These are phyloP conservation scores for Eucalyptus camaldulensis DNA, from an alignment of 345 rosid genomes.

Conservation along the genomic window DNA sequence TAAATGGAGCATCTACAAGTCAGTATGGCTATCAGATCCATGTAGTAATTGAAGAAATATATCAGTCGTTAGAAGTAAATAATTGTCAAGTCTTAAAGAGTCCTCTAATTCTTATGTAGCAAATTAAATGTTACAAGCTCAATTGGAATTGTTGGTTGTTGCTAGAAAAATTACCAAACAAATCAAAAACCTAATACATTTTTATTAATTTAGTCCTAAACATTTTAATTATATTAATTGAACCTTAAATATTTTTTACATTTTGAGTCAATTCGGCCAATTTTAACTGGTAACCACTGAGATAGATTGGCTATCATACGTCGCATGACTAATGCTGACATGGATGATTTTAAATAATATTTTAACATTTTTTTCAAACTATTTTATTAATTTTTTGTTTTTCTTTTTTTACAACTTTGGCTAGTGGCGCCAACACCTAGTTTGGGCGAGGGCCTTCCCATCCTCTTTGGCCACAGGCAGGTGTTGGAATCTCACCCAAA, in stretches of 20 bases:
- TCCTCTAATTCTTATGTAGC: neutral
- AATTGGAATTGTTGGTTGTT: neutral
- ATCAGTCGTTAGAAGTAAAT: neutral
- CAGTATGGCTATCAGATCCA: neutral
- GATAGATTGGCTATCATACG: neutral
- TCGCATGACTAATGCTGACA: neutral
- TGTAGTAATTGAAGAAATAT: neutral
- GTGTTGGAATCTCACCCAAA: neutral
- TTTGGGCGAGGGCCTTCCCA: neutral
- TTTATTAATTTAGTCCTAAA: neutral
- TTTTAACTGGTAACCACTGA: accelerated
- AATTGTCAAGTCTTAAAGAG: neutral
- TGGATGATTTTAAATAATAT: neutral
- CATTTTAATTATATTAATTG: neutral
- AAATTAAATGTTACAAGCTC: neutral
- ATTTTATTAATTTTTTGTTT: no score
- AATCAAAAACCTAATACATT: neutral
- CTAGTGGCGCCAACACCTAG: accelerated
- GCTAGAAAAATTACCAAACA: neutral
- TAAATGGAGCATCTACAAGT: neutral
- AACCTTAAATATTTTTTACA: neutral
- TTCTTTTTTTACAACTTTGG: neutral
- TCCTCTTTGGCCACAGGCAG: neutral
- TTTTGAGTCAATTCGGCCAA: neutral
- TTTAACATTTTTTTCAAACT: neutral